Base-by-base conservation (phyloP, 257 asterid species). In the Solanum gracilifrons region DNA sequence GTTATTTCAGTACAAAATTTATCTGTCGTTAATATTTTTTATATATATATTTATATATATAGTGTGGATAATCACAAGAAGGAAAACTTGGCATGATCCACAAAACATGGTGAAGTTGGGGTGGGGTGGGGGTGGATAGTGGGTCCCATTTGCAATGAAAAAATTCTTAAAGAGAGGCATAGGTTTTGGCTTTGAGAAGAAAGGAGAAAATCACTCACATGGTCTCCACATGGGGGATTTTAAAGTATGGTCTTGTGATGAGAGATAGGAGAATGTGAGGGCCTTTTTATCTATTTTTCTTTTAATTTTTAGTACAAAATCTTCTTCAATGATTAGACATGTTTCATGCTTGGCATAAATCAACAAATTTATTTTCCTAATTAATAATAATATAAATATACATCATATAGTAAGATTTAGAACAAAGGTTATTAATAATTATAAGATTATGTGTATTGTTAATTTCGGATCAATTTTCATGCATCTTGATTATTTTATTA, bases 211-310 rank as follows among this genome's bases (percentile, higher is more conserved):
- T 75, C 86, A 72, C 7, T 88, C 97, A 93, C 97, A 93, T 93
- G 95, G 93, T 93, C 90, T 89, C 93, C 97, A 94, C 95, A 93
- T 93, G 95, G 92, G 89, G 83, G 43, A 82, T 90, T 90, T 76
- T 85, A 88, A 90, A 91, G 90, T 66, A 72, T 86, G 92, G 87
- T 74, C 62, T 83, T 90, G 90, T 91, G 92, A 88, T 91, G 92
- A 88, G 87, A 74, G 82, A 74, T 21, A 21, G 8, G 29, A 35
- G 85, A 46, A 77, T 79, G 84, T 27, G 66, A 79, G 64, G 64
- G 62, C 9, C 11, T 39, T 76, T 77, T 87, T 90, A 27, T 69
- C 35, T 35, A 2, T 18, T 18, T 35, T 35, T 39, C 46, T 10
- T 18, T 18, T 16, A 71, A 13, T 71, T 74, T 35, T 74, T 25